Base-by-base conservation (phyloP, 2,329 filamentous ascomycete genomes). In the Diaporthe velutina region DNA sequence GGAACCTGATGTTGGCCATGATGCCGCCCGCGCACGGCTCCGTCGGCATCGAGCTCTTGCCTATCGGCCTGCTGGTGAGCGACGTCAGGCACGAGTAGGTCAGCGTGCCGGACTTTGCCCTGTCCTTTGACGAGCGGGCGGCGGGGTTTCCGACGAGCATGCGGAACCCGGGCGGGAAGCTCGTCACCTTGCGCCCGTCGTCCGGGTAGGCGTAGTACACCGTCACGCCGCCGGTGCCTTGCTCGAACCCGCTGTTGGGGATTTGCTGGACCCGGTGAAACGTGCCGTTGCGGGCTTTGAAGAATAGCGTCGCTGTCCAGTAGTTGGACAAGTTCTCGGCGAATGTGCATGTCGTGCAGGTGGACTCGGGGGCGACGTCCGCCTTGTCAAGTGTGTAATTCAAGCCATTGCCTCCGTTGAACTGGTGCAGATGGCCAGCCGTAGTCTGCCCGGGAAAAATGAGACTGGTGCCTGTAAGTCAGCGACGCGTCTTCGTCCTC, bases 1-100 rank as follows among this genome's bases (percentile, higher is more conserved):
- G 86, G 81, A 87, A 87, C 7, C 84, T 83, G 76, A 85, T 83
- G 68, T 86, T 86, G 58, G 85, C 82, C 81, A 86, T 83, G 68
- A 83, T 83, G 4, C 82, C 82, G 4, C 79, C 79, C 28, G 78
- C 77, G 77, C 82, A 84, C 2, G 79, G 76, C 78, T 78, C 80
- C 72, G 79, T 81, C 5, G 85, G 85, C 77, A 87, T 82, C 70
- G 81, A 78, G 1, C 83, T 84, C 79, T 85, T 85, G 57, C 81
- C 82, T 15, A 79, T 81, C 38, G 84, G 81, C 3, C 83, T 85
- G 70, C 80, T 81, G 55, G 80, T 76, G 58, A 81, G 81, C 70
- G 86, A 78, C 13, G 48, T 54, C 40, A 86, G 79, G 74, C 85
- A 86, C 3, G 84, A 86, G 76, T 85, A 86, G 7, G 85, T 86